These are phyloP conservation scores for Fragaria iinumae DNA, from an alignment of 306 rosid species.

Conservation along the genomic window DNA sequence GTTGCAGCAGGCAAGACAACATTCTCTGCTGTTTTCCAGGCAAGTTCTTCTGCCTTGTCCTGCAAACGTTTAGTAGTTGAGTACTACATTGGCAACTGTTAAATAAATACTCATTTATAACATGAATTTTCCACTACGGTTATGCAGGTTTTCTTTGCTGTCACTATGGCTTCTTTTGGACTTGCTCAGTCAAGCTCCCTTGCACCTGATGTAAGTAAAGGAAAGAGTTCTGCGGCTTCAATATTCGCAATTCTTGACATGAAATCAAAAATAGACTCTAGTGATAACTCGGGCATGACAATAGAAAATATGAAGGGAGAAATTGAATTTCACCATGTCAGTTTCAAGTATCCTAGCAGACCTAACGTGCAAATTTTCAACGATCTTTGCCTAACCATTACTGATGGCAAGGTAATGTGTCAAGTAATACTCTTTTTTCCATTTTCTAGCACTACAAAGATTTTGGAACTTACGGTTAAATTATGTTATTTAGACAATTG, in stretches of 20 bases:
- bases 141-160: constrained; percentile 59
- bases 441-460: neutral
- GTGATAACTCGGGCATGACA: constrained; percentile 47
- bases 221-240: constrained; percentile 63
- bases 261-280: constrained; percentile 53
- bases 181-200: constrained; percentile 53
- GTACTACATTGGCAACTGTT: neutral
- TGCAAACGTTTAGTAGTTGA: neutral
- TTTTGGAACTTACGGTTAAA: constrained; percentile 17
- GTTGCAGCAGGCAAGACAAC: constrained; percentile 50
- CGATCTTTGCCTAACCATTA: constrained; percentile 59
- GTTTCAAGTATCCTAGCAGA: constrained; percentile 69
- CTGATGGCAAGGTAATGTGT: constrained; percentile 56
- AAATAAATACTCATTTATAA: neutral
- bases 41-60: constrained; percentile 27
- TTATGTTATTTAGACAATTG: constrained; percentile 53
- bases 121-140: neutral
- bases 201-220: constrained; percentile 53
- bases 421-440: neutral
- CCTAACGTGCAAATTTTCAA: constrained; percentile 51
- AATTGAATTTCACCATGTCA: constrained; percentile 52
- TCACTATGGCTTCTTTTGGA: constrained; percentile 51
- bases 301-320: constrained; percentile 57
- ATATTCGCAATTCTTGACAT: constrained; percentile 61
- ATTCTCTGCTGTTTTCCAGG: constrained; percentile 50